A percentile compares a stretch with the other conserved stretches of the same genome.
Evolutionary conservation across 176 grass and related monocot genomes (phyloP).

Genomic region (Oryza officinalis): DNA sequence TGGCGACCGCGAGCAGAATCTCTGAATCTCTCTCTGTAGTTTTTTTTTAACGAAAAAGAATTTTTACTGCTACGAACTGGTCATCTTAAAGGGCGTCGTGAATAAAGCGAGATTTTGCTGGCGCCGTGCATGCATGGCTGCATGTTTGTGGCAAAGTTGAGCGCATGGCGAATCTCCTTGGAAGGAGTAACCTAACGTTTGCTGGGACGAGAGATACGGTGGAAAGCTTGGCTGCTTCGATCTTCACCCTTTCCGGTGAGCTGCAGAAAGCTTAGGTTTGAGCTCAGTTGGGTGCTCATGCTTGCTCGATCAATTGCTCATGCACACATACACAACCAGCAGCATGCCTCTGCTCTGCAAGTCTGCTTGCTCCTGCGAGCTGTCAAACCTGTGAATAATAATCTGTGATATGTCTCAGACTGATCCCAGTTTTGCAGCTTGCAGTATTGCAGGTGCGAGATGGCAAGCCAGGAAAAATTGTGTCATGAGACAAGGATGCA

Average conservation of each 20-base stretch:
- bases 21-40: not conserved
- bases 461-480: not conserved
- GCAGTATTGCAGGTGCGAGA: not conserved
- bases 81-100: conserved; percentile 19
- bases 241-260: not conserved
- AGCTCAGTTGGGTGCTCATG: not conserved
- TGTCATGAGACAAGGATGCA: not conserved
- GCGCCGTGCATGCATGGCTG: not conserved
- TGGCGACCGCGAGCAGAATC: not conserved
- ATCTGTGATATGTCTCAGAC: not conserved
- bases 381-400: not conserved
- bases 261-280: conserved; percentile 5
- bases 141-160: not conserved
- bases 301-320: not conserved
- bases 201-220: not conserved
- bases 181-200: not conserved
- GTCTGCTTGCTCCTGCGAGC: not conserved
- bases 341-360: not conserved
- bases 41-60: not conserved
- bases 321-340: not conserved
- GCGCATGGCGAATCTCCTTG: conserved; percentile 29
- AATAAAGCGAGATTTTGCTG: conserved; percentile 14
- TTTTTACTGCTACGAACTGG: not conserved
- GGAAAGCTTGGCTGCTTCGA: conserved; percentile 25
- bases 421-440: not conserved